Evolutionary conservation across 805 yeast species (phyloP).

Genomic region (Yamadazyma paraphyllophila): DNA sequence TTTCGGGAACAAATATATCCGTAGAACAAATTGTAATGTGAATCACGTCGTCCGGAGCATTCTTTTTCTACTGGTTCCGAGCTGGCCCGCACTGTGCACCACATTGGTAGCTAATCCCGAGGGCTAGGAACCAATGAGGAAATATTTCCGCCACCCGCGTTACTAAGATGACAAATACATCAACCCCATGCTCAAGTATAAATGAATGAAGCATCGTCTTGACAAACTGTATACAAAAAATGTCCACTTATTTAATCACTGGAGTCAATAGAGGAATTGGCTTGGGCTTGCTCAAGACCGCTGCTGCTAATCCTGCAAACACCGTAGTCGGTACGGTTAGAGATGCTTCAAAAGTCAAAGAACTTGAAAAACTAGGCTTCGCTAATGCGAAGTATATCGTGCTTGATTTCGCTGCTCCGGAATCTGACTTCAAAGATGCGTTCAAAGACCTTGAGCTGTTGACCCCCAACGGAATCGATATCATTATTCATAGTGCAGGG

Average conservation of each 20-base stretch:
- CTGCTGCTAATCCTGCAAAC: slow-evolving; percentile 18
- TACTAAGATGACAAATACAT: no score
- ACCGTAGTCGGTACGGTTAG: slow-evolving; percentile 23
- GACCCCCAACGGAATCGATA: slow-evolving; percentile 32
- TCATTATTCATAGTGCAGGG: slow-evolving; percentile 35
- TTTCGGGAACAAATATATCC: no score
- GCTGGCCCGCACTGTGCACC: no score
- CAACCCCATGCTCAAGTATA: no score
- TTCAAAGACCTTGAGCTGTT: slow-evolving; percentile 9
- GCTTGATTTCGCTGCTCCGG: slow-evolving; percentile 7
- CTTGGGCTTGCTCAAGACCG: slow-evolving; percentile 23
- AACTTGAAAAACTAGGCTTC: slow-evolving; percentile 2
- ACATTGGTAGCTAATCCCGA: no score
- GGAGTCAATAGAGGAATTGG: slow-evolving; percentile 47
- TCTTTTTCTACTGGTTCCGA: no score
- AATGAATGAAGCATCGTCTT: no score
- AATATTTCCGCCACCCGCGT: no score
- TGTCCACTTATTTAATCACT: slow-evolving; percentile 28
- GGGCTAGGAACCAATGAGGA: no score
- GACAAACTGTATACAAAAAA: background rate
- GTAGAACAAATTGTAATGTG: no score
- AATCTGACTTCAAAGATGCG: slow-evolving; percentile 10
- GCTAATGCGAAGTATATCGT: slow-evolving; percentile 7
- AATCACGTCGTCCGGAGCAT: no score
- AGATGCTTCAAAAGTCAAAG: slow-evolving; percentile 19